Evolutionary conservation across 1,284 basidiomycete species (phyloP).

Genomic region (Heterobasidion occidentale): DNA sequence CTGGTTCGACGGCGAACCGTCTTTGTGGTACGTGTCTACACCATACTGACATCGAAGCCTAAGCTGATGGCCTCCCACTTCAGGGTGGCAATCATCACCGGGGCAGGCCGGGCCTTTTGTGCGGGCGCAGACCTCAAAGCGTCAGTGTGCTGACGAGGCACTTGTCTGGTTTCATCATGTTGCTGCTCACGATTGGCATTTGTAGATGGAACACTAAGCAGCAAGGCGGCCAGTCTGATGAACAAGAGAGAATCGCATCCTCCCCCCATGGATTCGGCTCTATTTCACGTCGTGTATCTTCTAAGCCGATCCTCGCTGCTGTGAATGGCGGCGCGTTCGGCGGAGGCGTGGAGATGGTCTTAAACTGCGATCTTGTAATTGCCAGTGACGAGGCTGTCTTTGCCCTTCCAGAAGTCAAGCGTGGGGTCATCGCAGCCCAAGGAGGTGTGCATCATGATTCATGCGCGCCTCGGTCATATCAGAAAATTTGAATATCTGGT

Average conservation of each 20-base stretch:
- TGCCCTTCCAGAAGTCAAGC: slow-evolving; percentile 75
- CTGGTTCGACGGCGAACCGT: slow-evolving; percentile 73
- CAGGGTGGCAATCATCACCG: slow-evolving; percentile 76
- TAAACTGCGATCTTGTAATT: slow-evolving; percentile 83
- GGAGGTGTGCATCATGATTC: slow-evolving; percentile 46
- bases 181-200: not conserved
- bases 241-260: slow-evolving; percentile 31
- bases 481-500: not conserved
- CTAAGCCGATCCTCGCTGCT: slow-evolving; percentile 79
- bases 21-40: slow-evolving; percentile 50
- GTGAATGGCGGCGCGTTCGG: slow-evolving; percentile 78
- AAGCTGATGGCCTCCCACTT: not conserved
- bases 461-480: not conserved
- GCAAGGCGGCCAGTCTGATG: slow-evolving; percentile 29
- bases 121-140: slow-evolving; percentile 75
- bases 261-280: slow-evolving; percentile 68
- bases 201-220: slow-evolving; percentile 46
- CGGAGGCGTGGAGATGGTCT: slow-evolving; percentile 71
- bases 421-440: slow-evolving; percentile 69
- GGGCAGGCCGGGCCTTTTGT: slow-evolving; percentile 71
- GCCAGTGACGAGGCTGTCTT: slow-evolving; percentile 66
- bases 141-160: slow-evolving; percentile 28
- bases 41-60: not conserved
- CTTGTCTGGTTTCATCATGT: slow-evolving; percentile 1
- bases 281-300: slow-evolving; percentile 58